phyloP scores from a whole-genome alignment of 1,284 basidiomycete species.

The Golubevia sp. region DNA sequence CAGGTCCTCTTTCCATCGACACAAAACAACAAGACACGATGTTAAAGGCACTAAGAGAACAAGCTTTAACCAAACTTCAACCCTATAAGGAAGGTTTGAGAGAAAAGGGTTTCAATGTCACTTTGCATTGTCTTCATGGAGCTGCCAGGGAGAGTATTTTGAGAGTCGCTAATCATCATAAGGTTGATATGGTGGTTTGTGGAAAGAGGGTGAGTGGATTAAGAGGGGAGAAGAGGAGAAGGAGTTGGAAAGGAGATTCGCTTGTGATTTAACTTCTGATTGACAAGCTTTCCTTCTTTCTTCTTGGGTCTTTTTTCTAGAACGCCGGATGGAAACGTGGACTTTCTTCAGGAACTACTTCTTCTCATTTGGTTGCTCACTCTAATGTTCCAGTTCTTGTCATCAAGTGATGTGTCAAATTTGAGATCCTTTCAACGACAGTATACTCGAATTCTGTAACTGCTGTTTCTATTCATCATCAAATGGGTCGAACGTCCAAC shows the following conservation, averaged over 20 bases:
- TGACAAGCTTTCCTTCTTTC: too few relatives aligned
- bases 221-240: too few relatives aligned
- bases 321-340: conserved; percentile 28
- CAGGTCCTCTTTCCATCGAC: conserved; percentile 51
- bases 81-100: conserved; percentile 24
- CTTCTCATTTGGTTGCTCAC: conserved; percentile 44
- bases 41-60: conserved; percentile 38
- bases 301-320: too few relatives aligned
- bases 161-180: conserved; percentile 42
- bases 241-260: too few relatives aligned
- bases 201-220: conserved; percentile 6
- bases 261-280: too few relatives aligned
- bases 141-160: conserved; percentile 40
- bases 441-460: too few relatives aligned
- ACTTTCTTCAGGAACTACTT: conserved; percentile 33
- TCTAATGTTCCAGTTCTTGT: conserved; percentile 49
- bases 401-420: conserved; percentile 45
- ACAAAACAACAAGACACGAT: conserved; percentile 51
- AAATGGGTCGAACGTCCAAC: too few relatives aligned
- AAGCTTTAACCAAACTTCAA: conserved; percentile 46
- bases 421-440: too few relatives aligned
- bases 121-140: conserved; percentile 53
- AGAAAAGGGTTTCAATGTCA: conserved; percentile 25
- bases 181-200: conserved; percentile 28
- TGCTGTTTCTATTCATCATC: too few relatives aligned